Conservation (phyloP, 345 rosid species). For the Gossypium raimondii region DNA sequence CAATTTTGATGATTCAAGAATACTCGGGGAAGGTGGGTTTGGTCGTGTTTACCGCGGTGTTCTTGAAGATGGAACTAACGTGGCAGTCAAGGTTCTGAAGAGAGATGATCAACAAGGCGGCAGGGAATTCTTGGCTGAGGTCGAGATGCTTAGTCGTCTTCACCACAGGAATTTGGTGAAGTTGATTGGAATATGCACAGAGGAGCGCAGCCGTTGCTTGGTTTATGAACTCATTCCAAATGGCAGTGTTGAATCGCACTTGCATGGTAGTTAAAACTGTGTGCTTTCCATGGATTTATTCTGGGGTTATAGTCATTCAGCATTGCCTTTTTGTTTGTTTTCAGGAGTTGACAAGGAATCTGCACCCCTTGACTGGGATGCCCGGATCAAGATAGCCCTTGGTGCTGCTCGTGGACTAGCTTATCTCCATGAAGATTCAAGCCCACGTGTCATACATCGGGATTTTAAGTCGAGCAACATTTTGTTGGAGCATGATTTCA, state of each 20-base stretch:
- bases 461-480: slow-evolving; percentile 98
- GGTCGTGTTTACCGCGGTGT: slow-evolving; percentile 80
- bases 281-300: background rate
- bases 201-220: slow-evolving; percentile 75
- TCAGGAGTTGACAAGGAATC: slow-evolving; percentile 72
- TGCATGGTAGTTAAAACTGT: slow-evolving; percentile 56
- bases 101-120: slow-evolving; percentile 93
- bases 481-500: slow-evolving; percentile 83
- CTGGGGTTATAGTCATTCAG: background rate
- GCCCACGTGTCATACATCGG: slow-evolving; percentile 93
- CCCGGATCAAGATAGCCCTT: slow-evolving; percentile 89
- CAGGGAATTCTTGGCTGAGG: slow-evolving; percentile 90
- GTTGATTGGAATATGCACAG: slow-evolving; percentile 87
- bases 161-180: slow-evolving; percentile 94
- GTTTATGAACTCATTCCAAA: slow-evolving; percentile 91
- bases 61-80: slow-evolving; percentile 81
- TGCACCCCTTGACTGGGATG: slow-evolving; percentile 80
- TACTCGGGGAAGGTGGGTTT: slow-evolving; percentile 96
- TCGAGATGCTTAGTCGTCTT: slow-evolving; percentile 97
- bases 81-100: slow-evolving; percentile 86
- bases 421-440: slow-evolving; percentile 93
- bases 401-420: slow-evolving; percentile 97
- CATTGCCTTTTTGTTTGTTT: slow-evolving; percentile 10
- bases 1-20: slow-evolving; percentile 59
- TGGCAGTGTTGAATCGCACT: slow-evolving; percentile 97